phyloP scores from a whole-genome alignment of 2,329 filamentous ascomycete genomes.

The Pyricularia grisea region DNA sequence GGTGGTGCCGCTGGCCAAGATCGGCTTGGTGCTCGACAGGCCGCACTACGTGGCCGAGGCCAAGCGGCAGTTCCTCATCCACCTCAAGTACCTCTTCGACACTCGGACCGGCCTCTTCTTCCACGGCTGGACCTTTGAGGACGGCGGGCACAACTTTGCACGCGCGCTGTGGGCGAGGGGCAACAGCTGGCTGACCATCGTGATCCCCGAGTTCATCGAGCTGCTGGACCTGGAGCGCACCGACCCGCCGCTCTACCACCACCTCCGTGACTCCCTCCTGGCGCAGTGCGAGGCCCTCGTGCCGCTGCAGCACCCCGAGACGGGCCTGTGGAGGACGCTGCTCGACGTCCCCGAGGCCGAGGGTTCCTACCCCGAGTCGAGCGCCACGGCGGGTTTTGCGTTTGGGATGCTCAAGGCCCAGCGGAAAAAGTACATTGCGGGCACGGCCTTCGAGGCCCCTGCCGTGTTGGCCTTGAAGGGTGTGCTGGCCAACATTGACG shows the following conservation, averaged over 20 bases:
- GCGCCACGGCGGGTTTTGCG: conserved; percentile 71
- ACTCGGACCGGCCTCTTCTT: conserved; percentile 64
- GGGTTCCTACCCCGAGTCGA: conserved; percentile 68
- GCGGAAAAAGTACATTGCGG: conserved; percentile 55
- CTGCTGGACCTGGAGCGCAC: conserved; percentile 49
- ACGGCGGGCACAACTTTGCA: conserved; percentile 54
- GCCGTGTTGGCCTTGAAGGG: conserved; percentile 59
- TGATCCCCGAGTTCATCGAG: conserved; percentile 74
- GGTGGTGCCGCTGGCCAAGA: conserved; percentile 70
- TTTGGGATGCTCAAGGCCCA: conserved; percentile 70
- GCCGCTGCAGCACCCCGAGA: conserved; percentile 42
- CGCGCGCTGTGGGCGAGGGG: conserved; percentile 48
- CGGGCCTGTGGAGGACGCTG: conserved; percentile 66
- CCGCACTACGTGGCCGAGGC: conserved; percentile 70
- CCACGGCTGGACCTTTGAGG: conserved; percentile 73
- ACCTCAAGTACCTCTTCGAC: conserved; percentile 73
- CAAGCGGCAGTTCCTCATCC: conserved; percentile 67
- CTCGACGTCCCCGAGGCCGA: conserved; percentile 56
- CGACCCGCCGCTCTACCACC: conserved; percentile 52
- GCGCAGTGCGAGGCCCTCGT: conserved; percentile 60
- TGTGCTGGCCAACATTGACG: conserved; percentile 56
- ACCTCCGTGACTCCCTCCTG: conserved; percentile 53
- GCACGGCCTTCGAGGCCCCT: conserved; percentile 47
- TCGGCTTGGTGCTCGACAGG: conserved; percentile 59
- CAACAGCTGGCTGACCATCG: conserved; percentile 72